Conservation (phyloP, 139 green algal species). For the Chlamydomonas incerta region DNA sequence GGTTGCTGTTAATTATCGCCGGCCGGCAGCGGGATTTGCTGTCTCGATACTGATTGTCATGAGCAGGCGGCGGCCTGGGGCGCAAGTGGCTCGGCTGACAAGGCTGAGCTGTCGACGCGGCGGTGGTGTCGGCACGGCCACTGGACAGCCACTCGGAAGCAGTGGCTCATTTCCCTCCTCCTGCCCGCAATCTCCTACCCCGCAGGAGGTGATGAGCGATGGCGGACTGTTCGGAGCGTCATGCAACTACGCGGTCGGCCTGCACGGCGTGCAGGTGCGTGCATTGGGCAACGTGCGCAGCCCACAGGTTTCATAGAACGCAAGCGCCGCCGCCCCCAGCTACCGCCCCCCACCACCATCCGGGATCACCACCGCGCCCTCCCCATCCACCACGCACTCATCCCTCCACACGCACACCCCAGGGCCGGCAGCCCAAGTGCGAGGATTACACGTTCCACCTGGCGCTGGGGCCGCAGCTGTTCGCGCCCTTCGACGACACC, state of each 20-base stretch:
- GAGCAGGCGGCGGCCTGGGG: no score
- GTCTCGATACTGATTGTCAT: not conserved
- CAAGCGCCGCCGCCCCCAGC: not conserved
- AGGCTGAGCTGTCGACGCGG: no score
- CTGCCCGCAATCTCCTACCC: no score
- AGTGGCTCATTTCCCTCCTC: no score
- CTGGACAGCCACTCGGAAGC: no score
- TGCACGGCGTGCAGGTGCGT: slow-evolving; percentile 11
- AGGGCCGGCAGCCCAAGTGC: slow-evolving; percentile 4
- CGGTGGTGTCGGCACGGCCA: not conserved
- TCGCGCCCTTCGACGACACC: slow-evolving; percentile 33
- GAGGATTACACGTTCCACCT: slow-evolving; percentile 38
- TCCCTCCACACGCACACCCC: not conserved
- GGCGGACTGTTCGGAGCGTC: not conserved
- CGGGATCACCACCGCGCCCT: no score
- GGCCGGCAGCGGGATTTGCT: not conserved
- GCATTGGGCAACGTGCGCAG: no score
- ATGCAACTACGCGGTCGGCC: slow-evolving; percentile 32
- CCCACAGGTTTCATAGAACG: no score
- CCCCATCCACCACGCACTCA: no score
- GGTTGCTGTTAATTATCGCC: not conserved
- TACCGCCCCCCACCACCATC: no score
- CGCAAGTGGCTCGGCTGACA: no score
- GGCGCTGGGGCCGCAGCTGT: slow-evolving; percentile 23
- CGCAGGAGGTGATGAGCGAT: slow-evolving; percentile 18